Base-by-base conservation (phyloP, 805 yeast species). In the Kluyveromyces nonfermentans region DNA sequence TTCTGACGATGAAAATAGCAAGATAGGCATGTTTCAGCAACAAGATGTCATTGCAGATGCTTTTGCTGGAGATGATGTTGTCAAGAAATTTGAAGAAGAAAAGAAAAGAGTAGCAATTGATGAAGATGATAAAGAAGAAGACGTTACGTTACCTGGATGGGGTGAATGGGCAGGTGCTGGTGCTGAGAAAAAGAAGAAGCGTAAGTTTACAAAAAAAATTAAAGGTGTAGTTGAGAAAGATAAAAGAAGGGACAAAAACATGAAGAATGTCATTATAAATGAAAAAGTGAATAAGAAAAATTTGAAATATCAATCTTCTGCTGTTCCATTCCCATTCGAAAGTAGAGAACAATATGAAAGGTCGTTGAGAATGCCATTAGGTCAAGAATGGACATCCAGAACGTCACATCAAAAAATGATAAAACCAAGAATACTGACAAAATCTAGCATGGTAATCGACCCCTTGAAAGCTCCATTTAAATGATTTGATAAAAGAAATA, bases 51-150 rank as follows among this genome's bases (percentile, higher is more conserved):
- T 93, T 48, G 78, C 82, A 48, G 82, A 88, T 59, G 98, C 97
- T 0, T 93, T 93, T 72, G 97, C 97, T 3, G 97, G 97, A 21
- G 98, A 93, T 66, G 93, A 93, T 60, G 96, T 90, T 33, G 84
- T 86, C 14, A 68, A 70, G 6, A 73, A 88, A 51, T 93, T 93
- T 62, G 78, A 77, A 49, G 73, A 68, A 12, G 97, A 89, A 54
- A 93, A 90, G 67, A 68, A 71, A 45, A 72, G 76, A 51, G 75
- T 75, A 10, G 70, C 73, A 5, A 74, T 69, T 36, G 88, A 83
- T 38, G 97, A 90, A 62, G 97, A 79, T 46, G 97, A 90, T 63
- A 74, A 86, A 58, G 88, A 82, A 55, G 81, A 83, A 46, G 96
- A 89, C 59, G 67, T 83, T 39, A 82, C 95, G 0, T 65, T 89